Evolutionary conservation across 225 moss, liverwort and hornwort species (phyloP).

Genomic region (Rhytidiadelphus loreus): DNA sequence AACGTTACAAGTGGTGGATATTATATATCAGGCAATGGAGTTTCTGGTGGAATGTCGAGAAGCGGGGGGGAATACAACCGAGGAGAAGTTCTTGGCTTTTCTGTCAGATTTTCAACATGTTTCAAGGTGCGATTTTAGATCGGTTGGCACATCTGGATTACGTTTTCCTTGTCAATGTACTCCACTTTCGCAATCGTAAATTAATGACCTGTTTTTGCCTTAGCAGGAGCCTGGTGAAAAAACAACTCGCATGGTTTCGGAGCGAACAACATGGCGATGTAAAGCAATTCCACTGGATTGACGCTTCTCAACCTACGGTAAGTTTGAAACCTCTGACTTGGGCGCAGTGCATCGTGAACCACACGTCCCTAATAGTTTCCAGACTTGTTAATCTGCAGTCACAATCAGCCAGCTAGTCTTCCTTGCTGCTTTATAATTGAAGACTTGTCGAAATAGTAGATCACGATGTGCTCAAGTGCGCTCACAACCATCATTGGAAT

Average conservation of each 20-base stretch:
- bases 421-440: not conserved
- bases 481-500: not conserved
- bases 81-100: slow-evolving; percentile 39
- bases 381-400: not conserved
- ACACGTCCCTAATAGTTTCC: not conserved
- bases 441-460: not conserved
- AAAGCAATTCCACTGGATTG: slow-evolving; percentile 59
- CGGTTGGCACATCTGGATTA: not conserved
- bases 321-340: not conserved
- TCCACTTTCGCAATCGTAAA: not conserved
- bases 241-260: slow-evolving; percentile 85
- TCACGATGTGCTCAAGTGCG: not conserved
- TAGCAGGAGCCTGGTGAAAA: slow-evolving; percentile 68
- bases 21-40: slow-evolving; percentile 61
- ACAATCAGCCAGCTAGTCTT: not conserved
- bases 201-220: not conserved
- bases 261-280: slow-evolving; percentile 42
- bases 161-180: not conserved
- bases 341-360: not conserved
- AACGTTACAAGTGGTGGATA: not conserved
- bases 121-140: slow-evolving; percentile 40
- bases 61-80: slow-evolving; percentile 46
- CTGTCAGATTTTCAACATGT: slow-evolving; percentile 69
- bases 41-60: slow-evolving; percentile 57
- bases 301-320: slow-evolving; percentile 63